A percentile compares a stretch with the other conserved stretches of the same genome.
Evolutionary conservation across 2,329 filamentous ascomycete species (phyloP).

Genomic region (Metarhizium robertsii): DNA sequence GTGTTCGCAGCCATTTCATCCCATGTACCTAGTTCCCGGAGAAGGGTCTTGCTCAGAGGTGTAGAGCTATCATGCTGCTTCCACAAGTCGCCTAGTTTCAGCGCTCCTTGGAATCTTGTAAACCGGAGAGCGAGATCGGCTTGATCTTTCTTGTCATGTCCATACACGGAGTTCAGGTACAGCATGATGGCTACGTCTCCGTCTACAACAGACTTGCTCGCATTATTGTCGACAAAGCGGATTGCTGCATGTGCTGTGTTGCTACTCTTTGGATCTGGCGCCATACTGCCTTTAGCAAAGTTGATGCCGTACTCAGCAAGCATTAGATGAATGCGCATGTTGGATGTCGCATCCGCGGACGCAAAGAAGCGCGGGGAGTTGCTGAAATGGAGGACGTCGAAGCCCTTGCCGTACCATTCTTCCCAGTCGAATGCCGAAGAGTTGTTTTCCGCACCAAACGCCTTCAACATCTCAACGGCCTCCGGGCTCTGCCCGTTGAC

Average conservation of each 20-base stretch:
- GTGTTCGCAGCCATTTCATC: constrained; percentile 21
- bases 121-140: constrained; percentile 26
- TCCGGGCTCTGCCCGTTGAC: constrained; percentile 60
- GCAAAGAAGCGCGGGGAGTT: constrained; percentile 40
- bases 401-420: constrained; percentile 65
- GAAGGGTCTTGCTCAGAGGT: constrained; percentile 12
- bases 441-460: constrained; percentile 82
- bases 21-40: constrained; percentile 30
- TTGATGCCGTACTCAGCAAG: constrained; percentile 37
- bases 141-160: constrained; percentile 15
- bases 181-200: constrained; percentile 46
- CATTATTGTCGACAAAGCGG: constrained; percentile 48
- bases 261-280: neutral
- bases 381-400: constrained; percentile 68
- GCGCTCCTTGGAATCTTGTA: constrained; percentile 31
- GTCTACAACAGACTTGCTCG: constrained; percentile 32
- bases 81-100: constrained; percentile 22
- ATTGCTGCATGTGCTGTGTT: constrained; percentile 21
- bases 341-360: constrained; percentile 35
- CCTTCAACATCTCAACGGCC: constrained; percentile 60
- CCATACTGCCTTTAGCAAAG: constrained; percentile 36
- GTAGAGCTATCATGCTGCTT: neutral
- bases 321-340: constrained; percentile 41
- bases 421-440: constrained; percentile 65
- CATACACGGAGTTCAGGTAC: constrained; percentile 50